These are phyloP conservation scores for Yarrowia porcina DNA, from an alignment of 805 yeast genomes.

Conservation along the genomic window DNA sequence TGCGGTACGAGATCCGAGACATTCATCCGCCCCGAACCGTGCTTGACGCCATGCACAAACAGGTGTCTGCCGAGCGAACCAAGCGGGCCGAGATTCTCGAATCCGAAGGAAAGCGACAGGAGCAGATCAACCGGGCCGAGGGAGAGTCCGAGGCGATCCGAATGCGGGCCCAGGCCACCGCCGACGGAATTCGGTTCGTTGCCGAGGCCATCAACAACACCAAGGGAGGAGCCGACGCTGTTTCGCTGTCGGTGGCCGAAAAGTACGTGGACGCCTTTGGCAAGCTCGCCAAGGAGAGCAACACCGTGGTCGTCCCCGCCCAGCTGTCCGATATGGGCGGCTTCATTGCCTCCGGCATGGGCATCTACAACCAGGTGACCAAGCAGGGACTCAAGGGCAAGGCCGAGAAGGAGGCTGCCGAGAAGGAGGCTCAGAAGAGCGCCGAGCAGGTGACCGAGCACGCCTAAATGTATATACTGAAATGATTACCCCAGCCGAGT, in stretches of 20 bases:
- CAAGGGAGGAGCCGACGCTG: constrained; percentile 73
- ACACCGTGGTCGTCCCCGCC: constrained; percentile 74
- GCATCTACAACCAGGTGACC: constrained; percentile 58
- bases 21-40: constrained; percentile 85
- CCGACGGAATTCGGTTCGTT: constrained; percentile 61
- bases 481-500: too few relatives aligned
- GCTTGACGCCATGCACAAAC: constrained; percentile 87
- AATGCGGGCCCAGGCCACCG: constrained; percentile 66
- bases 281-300: constrained; percentile 76
- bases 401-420: not conserved
- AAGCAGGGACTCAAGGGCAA: not conserved
- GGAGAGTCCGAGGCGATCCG: constrained; percentile 71
- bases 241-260: constrained; percentile 75
- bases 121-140: constrained; percentile 78
- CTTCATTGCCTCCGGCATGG: constrained; percentile 72
- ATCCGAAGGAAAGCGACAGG: constrained; percentile 77
- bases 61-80: constrained; percentile 81
- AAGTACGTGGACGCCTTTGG: constrained; percentile 79
- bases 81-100: constrained; percentile 85
- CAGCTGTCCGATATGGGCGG: constrained; percentile 70
- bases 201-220: constrained; percentile 66
- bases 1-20: constrained; percentile 83
- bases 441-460: not conserved
- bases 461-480: constrained; percentile 16
- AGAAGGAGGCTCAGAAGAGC: not conserved